A percentile compares a stretch with the other conserved stretches of the same genome.
Conservation (phyloP, 768 basidiomycete genomes). For the Boletellus ananas region DNA sequence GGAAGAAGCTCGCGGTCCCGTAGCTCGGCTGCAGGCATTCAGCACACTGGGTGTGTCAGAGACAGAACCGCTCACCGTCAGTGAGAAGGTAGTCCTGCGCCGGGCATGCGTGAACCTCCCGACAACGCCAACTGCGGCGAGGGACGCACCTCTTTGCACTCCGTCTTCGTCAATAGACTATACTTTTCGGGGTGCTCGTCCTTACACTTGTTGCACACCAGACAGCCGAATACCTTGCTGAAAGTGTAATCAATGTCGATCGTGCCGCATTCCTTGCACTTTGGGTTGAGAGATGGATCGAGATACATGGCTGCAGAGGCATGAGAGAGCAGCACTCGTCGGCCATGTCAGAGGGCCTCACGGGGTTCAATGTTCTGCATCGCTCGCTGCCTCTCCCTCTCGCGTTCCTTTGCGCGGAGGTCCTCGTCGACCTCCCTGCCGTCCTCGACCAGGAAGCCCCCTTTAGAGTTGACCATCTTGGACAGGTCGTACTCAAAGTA, state of each 20-base stretch:
- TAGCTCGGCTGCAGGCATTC: conserved; percentile 67
- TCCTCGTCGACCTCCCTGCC: conserved; percentile 79
- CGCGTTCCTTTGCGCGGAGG: conserved; percentile 69
- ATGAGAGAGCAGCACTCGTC: neutral
- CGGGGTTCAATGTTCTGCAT: conserved; percentile 73
- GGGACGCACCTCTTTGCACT: conserved; percentile 82
- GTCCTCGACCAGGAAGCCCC: conserved; percentile 92
- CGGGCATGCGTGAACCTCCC: neutral
- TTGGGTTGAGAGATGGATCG: conserved; percentile 71
- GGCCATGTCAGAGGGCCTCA: conserved; percentile 25
- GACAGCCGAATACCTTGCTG: conserved; percentile 75
- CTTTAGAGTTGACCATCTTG: conserved; percentile 96
- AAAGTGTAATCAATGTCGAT: conserved; percentile 84
- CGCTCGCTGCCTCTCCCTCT: conserved; percentile 74
- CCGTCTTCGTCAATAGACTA: conserved; percentile 94
- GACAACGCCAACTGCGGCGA: neutral
- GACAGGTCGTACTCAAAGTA: conserved; percentile 98
- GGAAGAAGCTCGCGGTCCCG: conserved; percentile 90
- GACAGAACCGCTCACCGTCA: conserved; percentile 56
- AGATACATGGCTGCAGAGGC: conserved; percentile 63
- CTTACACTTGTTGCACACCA: conserved; percentile 89
- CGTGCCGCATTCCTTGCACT: conserved; percentile 83
- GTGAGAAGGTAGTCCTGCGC: conserved; percentile 89
- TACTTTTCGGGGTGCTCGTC: conserved; percentile 89
- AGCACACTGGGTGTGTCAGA: neutral